Evolutionary conservation across 2,329 filamentous ascomycete genomes (phyloP).

Genomic region (Fusarium buharicum): DNA sequence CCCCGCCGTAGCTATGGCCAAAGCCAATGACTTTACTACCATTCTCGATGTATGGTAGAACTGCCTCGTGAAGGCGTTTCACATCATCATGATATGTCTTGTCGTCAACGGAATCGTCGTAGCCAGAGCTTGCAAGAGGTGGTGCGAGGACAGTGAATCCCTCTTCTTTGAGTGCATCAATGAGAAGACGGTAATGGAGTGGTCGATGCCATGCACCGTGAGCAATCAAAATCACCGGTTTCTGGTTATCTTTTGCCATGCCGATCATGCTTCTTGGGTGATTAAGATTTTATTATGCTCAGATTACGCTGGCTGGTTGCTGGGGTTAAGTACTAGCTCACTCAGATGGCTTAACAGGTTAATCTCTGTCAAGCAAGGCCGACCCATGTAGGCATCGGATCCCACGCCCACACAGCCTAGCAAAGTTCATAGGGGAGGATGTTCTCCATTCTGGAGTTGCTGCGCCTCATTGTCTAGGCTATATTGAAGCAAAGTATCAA

Average conservation of each 20-base stretch:
- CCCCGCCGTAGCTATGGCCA: slow-evolving; percentile 33
- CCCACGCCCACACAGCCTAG: no score
- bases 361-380: no score
- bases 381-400: no score
- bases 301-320: background rate
- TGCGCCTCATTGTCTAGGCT: no score
- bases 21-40: slow-evolving; percentile 14
- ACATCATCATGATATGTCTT: slow-evolving; percentile 28
- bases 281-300: no score
- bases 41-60: slow-evolving; percentile 2
- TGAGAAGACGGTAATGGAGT: slow-evolving; percentile 24
- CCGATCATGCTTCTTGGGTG: accelerated
- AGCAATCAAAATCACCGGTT: slow-evolving; percentile 20
- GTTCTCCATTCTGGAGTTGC: no score
- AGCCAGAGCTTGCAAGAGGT: slow-evolving; percentile 23
- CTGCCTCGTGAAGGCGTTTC: slow-evolving; percentile 4
- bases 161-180: slow-evolving; percentile 9
- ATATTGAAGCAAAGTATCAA: no score
- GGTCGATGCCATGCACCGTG: slow-evolving; percentile 38
- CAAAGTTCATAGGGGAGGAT: no score
- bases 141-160: slow-evolving; percentile 18
- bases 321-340: background rate
- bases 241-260: slow-evolving; percentile 4
- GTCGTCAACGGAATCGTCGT: slow-evolving; percentile 23
- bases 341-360: no score